Conservation (phyloP, 768 basidiomycete species). For the Xerocomellus amylosporus region DNA sequence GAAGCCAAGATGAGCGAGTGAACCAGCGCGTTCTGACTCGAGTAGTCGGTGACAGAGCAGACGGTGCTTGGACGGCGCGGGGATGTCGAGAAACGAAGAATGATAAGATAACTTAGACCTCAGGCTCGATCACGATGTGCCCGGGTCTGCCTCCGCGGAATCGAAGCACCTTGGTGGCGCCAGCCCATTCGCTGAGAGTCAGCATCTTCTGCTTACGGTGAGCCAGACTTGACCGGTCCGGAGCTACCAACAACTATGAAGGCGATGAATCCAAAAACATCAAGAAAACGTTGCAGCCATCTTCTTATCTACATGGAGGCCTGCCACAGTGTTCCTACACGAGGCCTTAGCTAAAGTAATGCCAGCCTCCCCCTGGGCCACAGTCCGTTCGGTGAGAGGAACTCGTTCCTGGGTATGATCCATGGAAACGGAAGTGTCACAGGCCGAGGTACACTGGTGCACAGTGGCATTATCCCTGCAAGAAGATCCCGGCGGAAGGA, state of each 20-base stretch:
- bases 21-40: constrained; percentile 4
- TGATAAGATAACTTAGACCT: constrained; percentile 27
- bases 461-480: background rate
- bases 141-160: constrained; percentile 25
- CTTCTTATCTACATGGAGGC: constrained; percentile 4
- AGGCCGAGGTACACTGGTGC: background rate
- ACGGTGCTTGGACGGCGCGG: constrained; percentile 25
- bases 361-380: background rate
- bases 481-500: background rate
- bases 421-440: constrained; percentile 9
- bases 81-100: constrained; percentile 6
- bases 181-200: background rate
- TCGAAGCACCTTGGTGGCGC: constrained; percentile 3
- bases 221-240: background rate
- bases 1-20: background rate
- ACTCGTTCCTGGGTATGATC: constrained; percentile 14
- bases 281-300: constrained; percentile 5
- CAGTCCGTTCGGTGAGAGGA: background rate
- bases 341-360: background rate
- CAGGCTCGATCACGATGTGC: constrained; percentile 12
- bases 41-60: background rate
- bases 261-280: background rate
- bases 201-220: constrained; percentile 4
- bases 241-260: background rate
- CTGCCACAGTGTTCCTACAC: background rate